Evolutionary conservation across 495 filamentous ascomycete genomes (phyloP).

Genomic region (Geoglossum glabrum): DNA sequence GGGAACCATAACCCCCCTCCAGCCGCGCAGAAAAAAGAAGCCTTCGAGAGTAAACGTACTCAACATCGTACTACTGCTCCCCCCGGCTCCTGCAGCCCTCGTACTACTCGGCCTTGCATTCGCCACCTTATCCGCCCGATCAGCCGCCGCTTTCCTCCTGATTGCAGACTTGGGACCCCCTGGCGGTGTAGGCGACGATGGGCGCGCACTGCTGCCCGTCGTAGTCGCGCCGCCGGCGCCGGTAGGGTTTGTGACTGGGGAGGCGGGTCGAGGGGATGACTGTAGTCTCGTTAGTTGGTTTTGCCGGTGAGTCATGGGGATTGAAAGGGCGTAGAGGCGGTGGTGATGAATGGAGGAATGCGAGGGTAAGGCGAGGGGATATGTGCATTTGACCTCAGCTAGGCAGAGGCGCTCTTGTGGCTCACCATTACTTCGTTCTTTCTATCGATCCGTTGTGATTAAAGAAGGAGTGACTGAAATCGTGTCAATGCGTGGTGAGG

Average conservation of each 20-base stretch:
- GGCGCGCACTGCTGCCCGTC: conserved; percentile 32
- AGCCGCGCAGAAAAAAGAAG: no score
- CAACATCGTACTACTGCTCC: conserved; percentile 94
- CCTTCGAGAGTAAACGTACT: conserved; percentile 34
- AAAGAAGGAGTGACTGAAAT: background rate
- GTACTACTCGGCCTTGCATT: conserved; percentile 83
- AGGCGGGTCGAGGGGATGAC: conserved; percentile 58
- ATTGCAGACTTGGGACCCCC: conserved; percentile 89
- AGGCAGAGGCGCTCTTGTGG: background rate
- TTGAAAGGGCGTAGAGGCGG: no score
- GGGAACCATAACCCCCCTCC: background rate
- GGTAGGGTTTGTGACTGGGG: conserved; percentile 31
- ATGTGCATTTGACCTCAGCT: background rate
- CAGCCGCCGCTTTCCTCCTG: conserved; percentile 79
- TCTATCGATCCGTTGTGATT: background rate
- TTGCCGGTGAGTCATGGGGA: background rate
- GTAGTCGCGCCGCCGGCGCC: conserved; percentile 37
- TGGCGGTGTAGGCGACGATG: conserved; percentile 73
- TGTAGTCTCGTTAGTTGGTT: conserved; percentile 13
- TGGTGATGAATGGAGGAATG: no score
- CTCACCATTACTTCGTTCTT: background rate
- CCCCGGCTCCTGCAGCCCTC: conserved; percentile 79
- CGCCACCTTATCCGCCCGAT: conserved; percentile 83
- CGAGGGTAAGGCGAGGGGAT: background rate
- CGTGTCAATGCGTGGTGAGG: background rate